These are phyloP conservation scores for Olyra latifolia DNA, from an alignment of 176 grass and related monocot species.

Conservation along the genomic window DNA sequence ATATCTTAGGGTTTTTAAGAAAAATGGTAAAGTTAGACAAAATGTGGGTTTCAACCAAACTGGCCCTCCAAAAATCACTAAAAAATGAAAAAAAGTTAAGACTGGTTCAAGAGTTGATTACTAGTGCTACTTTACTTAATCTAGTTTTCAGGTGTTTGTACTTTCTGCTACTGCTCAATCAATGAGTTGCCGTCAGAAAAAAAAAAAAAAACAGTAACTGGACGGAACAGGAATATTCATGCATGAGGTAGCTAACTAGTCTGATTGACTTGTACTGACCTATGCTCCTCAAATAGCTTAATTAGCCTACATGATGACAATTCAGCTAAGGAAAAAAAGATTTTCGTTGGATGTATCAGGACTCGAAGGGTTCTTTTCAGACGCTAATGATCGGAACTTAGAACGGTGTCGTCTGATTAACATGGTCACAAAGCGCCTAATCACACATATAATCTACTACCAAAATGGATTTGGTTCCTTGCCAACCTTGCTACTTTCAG, in stretches of 20 bases:
- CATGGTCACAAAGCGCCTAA: constrained; percentile 9
- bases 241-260: background rate
- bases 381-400: background rate
- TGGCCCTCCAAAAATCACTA: too few relatives aligned
- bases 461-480: background rate
- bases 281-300: background rate
- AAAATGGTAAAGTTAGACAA: too few relatives aligned
- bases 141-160: background rate
- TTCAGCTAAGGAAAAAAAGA: background rate
- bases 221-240: background rate
- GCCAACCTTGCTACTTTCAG: constrained; percentile 18
- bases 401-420: background rate
- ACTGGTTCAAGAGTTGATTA: background rate
- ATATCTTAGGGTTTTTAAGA: too few relatives aligned
- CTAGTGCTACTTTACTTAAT: background rate
- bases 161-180: background rate
- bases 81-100: background rate
- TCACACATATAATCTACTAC: background rate
- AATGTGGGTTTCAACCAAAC: too few relatives aligned
- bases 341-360: background rate
- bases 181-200: background rate
- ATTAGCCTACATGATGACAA: background rate
- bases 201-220: background rate
- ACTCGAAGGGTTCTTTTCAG: background rate
- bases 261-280: background rate